phyloP scores from a whole-genome alignment of 306 rosid species.

The Albizia julibrissin region DNA sequence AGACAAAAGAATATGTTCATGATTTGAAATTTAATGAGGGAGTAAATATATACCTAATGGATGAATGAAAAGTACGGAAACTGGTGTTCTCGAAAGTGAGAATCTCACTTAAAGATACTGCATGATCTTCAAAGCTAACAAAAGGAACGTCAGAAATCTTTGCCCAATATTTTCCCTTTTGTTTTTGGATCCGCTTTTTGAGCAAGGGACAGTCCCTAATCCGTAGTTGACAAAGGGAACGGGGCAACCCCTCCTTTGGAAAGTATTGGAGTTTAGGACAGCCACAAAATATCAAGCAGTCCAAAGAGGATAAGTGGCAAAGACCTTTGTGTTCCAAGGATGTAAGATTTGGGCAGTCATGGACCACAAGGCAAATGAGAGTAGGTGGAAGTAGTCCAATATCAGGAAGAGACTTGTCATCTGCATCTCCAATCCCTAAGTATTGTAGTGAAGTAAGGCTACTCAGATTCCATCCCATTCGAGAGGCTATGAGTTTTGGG shows the following conservation, averaged over 20 bases:
- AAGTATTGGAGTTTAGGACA: background rate
- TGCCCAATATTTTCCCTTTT: background rate
- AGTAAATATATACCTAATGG: background rate
- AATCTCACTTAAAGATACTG: background rate
- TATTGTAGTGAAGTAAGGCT: background rate
- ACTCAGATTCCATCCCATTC: slow-evolving; percentile 8
- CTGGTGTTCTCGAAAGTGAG: too few relatives aligned
- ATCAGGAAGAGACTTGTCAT: background rate
- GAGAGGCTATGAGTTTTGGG: background rate
- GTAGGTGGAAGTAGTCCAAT: background rate
- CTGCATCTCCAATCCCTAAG: background rate
- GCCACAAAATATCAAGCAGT: fast-evolving
- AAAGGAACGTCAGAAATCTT: background rate
- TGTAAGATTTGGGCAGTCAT: background rate
- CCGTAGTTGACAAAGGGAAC: background rate
- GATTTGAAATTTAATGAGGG: background rate
- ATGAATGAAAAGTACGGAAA: too few relatives aligned
- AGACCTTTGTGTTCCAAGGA: background rate
- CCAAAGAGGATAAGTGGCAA: background rate
- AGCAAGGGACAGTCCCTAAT: background rate
- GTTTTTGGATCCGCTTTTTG: background rate
- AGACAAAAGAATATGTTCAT: background rate
- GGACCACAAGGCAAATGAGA: background rate
- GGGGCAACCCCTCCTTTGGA: slow-evolving; percentile 6
- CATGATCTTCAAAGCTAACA: background rate